phyloP scores from a whole-genome alignment of 495 filamentous ascomycete genomes.

The Hypoxylon lenormandii region DNA sequence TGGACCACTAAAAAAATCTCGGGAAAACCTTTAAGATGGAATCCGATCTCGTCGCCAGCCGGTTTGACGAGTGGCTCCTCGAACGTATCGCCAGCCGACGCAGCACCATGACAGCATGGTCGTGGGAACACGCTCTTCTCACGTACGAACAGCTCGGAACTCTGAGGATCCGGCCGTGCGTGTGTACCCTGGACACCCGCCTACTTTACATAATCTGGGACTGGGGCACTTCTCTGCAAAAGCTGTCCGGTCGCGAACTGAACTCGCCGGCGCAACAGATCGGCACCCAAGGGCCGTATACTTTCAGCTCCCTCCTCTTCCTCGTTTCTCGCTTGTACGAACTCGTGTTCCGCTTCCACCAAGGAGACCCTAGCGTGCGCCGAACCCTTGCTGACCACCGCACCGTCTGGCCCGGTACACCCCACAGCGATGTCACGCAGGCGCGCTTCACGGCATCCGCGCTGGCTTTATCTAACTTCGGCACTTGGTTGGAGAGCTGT shows the following conservation, averaged over 20 bases:
- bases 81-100: not conserved
- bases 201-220: constrained; percentile 4
- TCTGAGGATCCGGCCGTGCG: not conserved
- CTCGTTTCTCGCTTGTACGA: constrained; percentile 1
- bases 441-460: constrained; percentile 14
- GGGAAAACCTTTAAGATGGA: not conserved
- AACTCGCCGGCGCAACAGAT: not conserved
- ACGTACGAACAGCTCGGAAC: not conserved
- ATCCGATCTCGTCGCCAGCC: not conserved
- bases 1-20: too few species aligned
- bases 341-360: not conserved
- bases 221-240: not conserved
- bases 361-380: not conserved
- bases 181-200: not conserved
- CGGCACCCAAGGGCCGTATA: not conserved
- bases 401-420: not conserved
- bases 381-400: constrained; percentile 1
- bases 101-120: not conserved
- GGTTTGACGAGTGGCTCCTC: not conserved
- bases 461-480: not conserved
- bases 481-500: constrained; percentile 14
- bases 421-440: constrained; percentile 17
- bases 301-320: not conserved
- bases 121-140: constrained; percentile 2
- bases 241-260: not conserved